Evolutionary conservation across 2,329 filamentous ascomycete species (phyloP), one percentile per base, ranked within the genome.

Genomic region (Colletotrichum sidae): DNA sequence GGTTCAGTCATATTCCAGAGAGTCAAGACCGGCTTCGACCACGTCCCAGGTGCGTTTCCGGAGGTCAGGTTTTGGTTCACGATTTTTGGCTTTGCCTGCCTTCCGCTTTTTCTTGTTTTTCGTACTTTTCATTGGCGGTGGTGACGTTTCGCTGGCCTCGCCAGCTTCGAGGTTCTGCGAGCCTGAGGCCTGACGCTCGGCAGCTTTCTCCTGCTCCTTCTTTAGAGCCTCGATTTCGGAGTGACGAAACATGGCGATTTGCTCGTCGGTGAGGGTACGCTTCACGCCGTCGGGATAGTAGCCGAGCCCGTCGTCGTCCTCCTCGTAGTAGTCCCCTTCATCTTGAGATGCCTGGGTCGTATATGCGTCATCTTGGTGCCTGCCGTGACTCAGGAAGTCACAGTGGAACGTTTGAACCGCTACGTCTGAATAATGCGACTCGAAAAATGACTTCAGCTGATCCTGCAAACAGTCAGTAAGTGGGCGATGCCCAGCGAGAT

Each of bases 181-280:
- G 37, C 15, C 37, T 4, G 46, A 38, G 15, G 15, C 33, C 4
- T 46, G 52, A 12, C 55, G 54, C 35, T 51, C 72, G n/a, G 64
- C 73, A 15, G 72, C 76, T 62, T 76, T 81, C 46, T 78, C 77
- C 55, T 78, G 75, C 65, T 84, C 81, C 15, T 50, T 41, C n/a
- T 60, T 38, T 44, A 97, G 80, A 11, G 87, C 79, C 73, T 96
- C 90, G 25, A 97, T 86, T 77, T 98, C 95, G 2, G 92, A 95
- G 74, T 96, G 93, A 67, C 94, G 86, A 75, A 97, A 97, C 67
- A 97, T 95, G 57, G 88, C 88, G 70, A 97, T 93, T 80, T 97
- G 92, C 71, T 94, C 92, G 73, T 97, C 92, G 9, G 94, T 97
- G 71, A 98, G 83, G 15, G 94, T 97, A 45, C 95, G 90, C 75